Conservation (phyloP, 176 grass and related monocot genomes). For the Coix lacrymajobi region DNA sequence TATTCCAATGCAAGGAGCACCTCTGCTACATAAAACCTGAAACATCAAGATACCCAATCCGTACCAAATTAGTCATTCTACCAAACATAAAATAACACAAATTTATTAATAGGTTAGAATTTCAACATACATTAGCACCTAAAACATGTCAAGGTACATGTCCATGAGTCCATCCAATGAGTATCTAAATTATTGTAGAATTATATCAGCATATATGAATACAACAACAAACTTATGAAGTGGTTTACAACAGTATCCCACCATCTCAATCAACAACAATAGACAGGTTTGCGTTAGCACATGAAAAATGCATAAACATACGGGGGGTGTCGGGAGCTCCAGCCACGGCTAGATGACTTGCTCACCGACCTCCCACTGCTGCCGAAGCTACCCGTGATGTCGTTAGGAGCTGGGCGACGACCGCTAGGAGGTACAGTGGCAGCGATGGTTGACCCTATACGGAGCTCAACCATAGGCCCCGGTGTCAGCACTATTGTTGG, state of each 20-base stretch:
- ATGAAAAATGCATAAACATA: background rate
- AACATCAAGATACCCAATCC: constrained; percentile 24
- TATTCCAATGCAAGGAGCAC: constrained; percentile 76
- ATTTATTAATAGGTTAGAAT: background rate
- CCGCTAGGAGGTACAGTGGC: no score
- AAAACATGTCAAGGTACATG: background rate
- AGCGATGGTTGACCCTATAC: no score
- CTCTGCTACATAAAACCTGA: constrained; percentile 81
- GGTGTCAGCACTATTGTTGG: no score
- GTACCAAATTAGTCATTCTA: background rate
- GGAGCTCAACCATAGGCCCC: no score
- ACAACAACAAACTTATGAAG: background rate
- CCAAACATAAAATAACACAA: background rate
- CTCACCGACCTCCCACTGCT: no score
- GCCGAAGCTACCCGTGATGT: no score
- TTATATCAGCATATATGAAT: background rate
- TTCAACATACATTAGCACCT: background rate
- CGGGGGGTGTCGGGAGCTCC: no score
- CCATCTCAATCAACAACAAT: background rate
- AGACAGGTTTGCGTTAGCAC: background rate
- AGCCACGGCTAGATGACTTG: no score
- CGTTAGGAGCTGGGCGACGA: no score
- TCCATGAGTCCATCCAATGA: background rate
- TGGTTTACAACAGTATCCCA: background rate
- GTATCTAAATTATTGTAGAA: background rate